Percentiles rank a stretch among this genome's conserved stretches.
These are phyloP conservation scores for Austroboletus novae-zelandiae DNA, from an alignment of 1,284 basidiomycete species.

Conservation along the genomic window DNA sequence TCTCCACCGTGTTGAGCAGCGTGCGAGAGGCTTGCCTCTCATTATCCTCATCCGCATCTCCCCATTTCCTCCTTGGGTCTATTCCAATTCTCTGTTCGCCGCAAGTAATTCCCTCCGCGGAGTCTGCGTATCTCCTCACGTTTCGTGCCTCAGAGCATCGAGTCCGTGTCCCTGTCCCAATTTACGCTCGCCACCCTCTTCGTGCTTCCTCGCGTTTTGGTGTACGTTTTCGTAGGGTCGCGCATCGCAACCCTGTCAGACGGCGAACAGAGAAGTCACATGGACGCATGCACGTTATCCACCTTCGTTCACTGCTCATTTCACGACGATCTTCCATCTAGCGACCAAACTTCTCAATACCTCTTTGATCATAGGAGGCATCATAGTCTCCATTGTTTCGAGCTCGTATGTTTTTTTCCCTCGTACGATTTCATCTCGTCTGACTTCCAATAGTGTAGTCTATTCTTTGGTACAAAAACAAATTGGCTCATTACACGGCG, in stretches of 20 bases:
- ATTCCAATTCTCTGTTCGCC: conserved; percentile 75
- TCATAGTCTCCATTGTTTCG: conserved; percentile 53
- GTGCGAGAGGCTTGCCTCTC: conserved; percentile 68
- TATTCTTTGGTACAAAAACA: conserved; percentile 63
- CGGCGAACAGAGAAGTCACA: conserved; percentile 66
- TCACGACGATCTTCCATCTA: conserved; percentile 26
- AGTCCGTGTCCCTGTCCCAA: conserved; percentile 70
- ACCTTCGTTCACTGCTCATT: background rate
- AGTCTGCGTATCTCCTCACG: background rate
- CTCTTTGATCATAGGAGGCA: conserved; percentile 54
- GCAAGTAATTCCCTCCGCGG: conserved; percentile 41
- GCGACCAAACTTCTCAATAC: conserved; percentile 67
- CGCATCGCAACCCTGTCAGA: conserved; percentile 74
- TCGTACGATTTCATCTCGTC: conserved; percentile 1
- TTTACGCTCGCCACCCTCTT: conserved; percentile 72
- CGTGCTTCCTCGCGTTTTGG: conserved; percentile 65
- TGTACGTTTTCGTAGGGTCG: conserved; percentile 78
- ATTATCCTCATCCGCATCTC: conserved; percentile 80
- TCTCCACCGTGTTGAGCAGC: conserved; percentile 36
- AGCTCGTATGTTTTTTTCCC: conserved; percentile 54
- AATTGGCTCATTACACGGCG: conserved; percentile 52
- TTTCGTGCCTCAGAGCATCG: conserved; percentile 55
- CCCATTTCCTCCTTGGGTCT: conserved; percentile 82
- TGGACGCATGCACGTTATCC: conserved; percentile 50
- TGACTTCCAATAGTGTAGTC: conserved; percentile 46